Evolutionary conservation across 2,329 filamentous ascomycete genomes (phyloP).

Genomic region (Colletotrichum sidae): DNA sequence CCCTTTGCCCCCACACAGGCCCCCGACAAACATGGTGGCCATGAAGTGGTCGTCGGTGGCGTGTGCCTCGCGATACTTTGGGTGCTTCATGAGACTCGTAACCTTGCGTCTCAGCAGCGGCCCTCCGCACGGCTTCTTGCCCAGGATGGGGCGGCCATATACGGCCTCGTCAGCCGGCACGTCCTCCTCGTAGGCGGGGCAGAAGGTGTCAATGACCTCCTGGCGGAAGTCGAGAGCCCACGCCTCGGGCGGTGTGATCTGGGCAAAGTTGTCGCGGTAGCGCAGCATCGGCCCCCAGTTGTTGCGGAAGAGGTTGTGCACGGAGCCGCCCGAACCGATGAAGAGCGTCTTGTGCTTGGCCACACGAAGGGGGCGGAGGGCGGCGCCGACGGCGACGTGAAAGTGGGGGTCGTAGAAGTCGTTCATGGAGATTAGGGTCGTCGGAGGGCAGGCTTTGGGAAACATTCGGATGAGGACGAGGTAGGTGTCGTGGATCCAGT

Average conservation of each 20-base stretch:
- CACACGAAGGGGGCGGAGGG: constrained; percentile 67
- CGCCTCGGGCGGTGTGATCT: constrained; percentile 66
- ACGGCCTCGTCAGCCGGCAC: constrained; percentile 51
- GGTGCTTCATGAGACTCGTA: constrained; percentile 76
- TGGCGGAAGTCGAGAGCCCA: constrained; percentile 76
- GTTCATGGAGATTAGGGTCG: constrained; percentile 59
- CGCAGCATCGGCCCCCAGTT: constrained; percentile 72
- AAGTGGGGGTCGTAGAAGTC: constrained; percentile 53
- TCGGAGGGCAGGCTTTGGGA: constrained; percentile 71
- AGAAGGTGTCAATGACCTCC: constrained; percentile 53
- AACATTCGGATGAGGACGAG: constrained; percentile 79
- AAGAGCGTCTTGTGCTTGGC: constrained; percentile 58
- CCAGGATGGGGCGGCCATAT: constrained; percentile 27
- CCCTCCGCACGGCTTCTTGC: constrained; percentile 51
- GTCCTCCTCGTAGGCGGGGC: constrained; percentile 56
- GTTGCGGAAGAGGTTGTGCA: constrained; percentile 79
- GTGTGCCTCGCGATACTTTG: constrained; percentile 73
- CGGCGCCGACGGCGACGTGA: constrained; percentile 65
- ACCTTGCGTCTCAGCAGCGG: constrained; percentile 65
- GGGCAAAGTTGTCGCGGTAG: constrained; percentile 72
- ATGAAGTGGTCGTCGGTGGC: constrained; percentile 79
- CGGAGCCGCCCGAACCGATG: constrained; percentile 70
- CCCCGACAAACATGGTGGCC: constrained; percentile 72
- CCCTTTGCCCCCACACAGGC: constrained; percentile 61
- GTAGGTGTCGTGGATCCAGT: constrained; percentile 81